phyloP scores from a whole-genome alignment of 352 stramenopile species.

The Salisapilia sapeloensis region DNA sequence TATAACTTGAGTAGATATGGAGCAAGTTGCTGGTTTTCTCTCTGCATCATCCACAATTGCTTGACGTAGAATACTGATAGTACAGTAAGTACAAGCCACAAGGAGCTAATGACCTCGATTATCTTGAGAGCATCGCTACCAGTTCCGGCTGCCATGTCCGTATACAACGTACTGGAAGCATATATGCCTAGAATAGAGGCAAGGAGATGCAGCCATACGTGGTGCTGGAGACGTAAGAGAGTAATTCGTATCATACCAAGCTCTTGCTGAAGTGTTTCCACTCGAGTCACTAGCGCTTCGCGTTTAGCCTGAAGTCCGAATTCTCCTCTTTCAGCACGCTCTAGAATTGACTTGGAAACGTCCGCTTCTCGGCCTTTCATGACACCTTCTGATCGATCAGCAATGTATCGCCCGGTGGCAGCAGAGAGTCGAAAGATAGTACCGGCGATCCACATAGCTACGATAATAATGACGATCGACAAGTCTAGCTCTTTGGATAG shows the following conservation, averaged over 20 bases:
- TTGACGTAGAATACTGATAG: constrained; percentile 15
- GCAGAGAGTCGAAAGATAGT: constrained; percentile 17
- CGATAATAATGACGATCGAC: constrained; percentile 12
- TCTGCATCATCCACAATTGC: too few species aligned
- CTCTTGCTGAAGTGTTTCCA: constrained; percentile 36
- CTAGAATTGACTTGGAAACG: constrained; percentile 25
- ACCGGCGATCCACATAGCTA: constrained; percentile 25
- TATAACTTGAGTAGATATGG: too few species aligned
- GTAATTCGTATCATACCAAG: constrained; percentile 34
- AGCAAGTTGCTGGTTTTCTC: too few species aligned
- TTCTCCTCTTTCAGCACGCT: constrained; percentile 38
- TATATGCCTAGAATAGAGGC: constrained; percentile 23
- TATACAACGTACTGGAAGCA: constrained; percentile 5
- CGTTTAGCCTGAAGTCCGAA: constrained; percentile 50
- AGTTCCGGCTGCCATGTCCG: constrained; percentile 6
- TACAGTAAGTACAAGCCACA: constrained; percentile 19
- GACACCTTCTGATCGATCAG: too few species aligned
- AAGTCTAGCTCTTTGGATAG: constrained; percentile 21
- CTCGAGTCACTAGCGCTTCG: constrained; percentile 25
- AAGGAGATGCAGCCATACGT: constrained; percentile 16
- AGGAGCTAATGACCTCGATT: constrained; percentile 10
- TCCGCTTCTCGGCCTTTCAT: too few species aligned
- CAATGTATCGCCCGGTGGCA: constrained; percentile 13
- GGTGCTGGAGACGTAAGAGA: constrained; percentile 29
- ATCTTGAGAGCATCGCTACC: constrained; percentile 1